A percentile compares a stretch with the other conserved stretches of the same genome.
Evolutionary conservation across 768 basidiomycete genomes (phyloP).

Genomic region (Pulveroboletus ravenelii): DNA sequence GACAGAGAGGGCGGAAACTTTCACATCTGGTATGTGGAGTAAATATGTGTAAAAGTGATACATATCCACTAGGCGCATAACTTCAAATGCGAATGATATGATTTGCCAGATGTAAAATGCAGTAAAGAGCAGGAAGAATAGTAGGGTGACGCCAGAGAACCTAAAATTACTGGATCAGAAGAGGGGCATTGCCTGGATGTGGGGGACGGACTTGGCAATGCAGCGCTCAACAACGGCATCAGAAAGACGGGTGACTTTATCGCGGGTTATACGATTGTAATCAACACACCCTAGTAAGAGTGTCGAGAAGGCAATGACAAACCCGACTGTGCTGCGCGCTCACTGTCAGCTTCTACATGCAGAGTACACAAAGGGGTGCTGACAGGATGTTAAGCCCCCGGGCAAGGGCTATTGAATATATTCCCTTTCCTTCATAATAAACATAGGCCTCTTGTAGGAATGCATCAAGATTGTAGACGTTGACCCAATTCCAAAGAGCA

Average conservation of each 20-base stretch:
- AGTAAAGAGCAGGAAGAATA: conserved; percentile 84
- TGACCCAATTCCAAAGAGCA: conserved; percentile 98
- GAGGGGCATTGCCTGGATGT: neutral
- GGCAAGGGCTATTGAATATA: conserved; percentile 90
- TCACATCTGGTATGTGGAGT: conserved; percentile 90
- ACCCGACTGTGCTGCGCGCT: conserved; percentile 81
- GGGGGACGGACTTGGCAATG: conserved; percentile 63
- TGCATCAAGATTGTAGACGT: conserved; percentile 93
- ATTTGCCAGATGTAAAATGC: conserved; percentile 90
- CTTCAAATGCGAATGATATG: conserved; percentile 66
- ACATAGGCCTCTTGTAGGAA: conserved; percentile 93
- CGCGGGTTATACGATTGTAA: conserved; percentile 72
- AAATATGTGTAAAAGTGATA: conserved; percentile 94
- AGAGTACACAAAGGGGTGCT: conserved; percentile 36
- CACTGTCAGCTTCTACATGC: conserved; percentile 21
- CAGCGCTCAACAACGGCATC: conserved; percentile 83
- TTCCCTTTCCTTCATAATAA: conserved; percentile 96
- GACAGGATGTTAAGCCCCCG: conserved; percentile 93
- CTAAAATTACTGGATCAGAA: conserved; percentile 36
- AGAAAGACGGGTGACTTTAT: conserved; percentile 62
- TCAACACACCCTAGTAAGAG: conserved; percentile 95
- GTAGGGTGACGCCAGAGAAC: conserved; percentile 76
- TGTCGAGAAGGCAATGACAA: conserved; percentile 97
- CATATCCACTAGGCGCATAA: conserved; percentile 85
- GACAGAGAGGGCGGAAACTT: conserved; percentile 15